Base-by-base conservation (phyloP, 805 yeast genomes). In the Cyberlindnera mycetangii region DNA sequence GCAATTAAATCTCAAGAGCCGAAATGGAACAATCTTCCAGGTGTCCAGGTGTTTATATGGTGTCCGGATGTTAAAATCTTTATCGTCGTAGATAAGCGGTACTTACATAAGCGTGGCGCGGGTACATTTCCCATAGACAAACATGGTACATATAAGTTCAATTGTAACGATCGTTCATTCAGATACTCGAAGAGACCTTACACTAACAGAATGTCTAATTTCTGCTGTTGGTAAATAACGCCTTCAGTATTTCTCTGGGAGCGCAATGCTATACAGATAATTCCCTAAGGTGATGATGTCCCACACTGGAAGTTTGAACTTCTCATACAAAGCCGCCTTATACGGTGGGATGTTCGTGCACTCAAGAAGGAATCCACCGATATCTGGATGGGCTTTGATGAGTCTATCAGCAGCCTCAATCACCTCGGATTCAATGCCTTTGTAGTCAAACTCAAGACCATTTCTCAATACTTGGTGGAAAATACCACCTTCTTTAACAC, bases 341-440 rank as follows among this genome's bases (percentile, higher is more conserved):
- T 41, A 60, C 2, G 68, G 69, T 7, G 66, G 67, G 58, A 65
- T 64, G 36, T 65, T 64, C 3, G 68, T 61, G 43, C 70, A 64
- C 43, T 65, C 70, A 34, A 66, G 50, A 8, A 66, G 59, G 32
- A 65, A 48, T 1, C 60, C 68, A 6, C 62, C 61, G 31, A 65
- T 55, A 9, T 54, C 40, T 4, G 33, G 56, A 35, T 51, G 42
- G 22, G 56, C 49, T 12, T 45, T 45, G 3, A 66, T 14, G 22
- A 63, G 40, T 7, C 45, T 51, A 16, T 48, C 42, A 5, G 59
- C 58, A 16, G 61, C 50, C n/a, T 39, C 48, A 6, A 64, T 52
- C 19, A 60, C 50, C 36, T 65, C 66, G 7, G 44, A 47, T 37
- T 61, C 60, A 11, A 60, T 49, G 14, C 53, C 59, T 28, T 58